Conservation (phyloP, 2,329 filamentous ascomycete species). For the Fusarium sp. region DNA sequence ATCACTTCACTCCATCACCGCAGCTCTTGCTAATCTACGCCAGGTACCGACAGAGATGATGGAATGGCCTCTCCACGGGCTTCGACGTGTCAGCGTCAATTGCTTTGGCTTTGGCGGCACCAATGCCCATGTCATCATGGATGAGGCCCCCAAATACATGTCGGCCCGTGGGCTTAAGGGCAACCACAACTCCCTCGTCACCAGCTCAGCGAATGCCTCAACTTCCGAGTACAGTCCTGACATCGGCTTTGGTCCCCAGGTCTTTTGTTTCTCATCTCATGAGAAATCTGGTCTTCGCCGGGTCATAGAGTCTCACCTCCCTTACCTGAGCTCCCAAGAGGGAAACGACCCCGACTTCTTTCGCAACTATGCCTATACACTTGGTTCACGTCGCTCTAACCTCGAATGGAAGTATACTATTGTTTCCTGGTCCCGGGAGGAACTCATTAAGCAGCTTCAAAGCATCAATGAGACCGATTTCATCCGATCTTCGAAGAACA, state of each 20-base stretch:
- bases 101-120: constrained; percentile 70
- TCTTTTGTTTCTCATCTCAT: constrained; percentile 59
- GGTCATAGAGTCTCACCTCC: constrained; percentile 50
- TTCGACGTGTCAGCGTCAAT: constrained; percentile 65
- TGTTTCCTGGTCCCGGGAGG: constrained; percentile 49
- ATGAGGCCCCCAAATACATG: constrained; percentile 59
- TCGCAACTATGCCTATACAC: constrained; percentile 59
- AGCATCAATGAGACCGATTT: constrained; percentile 28
- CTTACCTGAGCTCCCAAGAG: constrained; percentile 44
- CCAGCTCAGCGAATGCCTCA: constrained; percentile 3
- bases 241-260: constrained; percentile 41
- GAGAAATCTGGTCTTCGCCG: constrained; percentile 55
- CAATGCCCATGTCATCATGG: constrained; percentile 65
- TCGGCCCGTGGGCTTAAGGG: constrained; percentile 48
- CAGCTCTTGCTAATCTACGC: constrained; percentile 10
- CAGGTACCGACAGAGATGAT: constrained; percentile 56
- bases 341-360: constrained; percentile 40
- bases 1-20: not conserved
- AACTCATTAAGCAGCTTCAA: constrained; percentile 49
- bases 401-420: constrained; percentile 57
- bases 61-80: constrained; percentile 57
- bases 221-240: not conserved
- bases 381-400: constrained; percentile 57
- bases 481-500: constrained; percentile 42
- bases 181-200: constrained; percentile 51